Percentiles rank a stretch among this genome's conserved stretches.
phyloP scores from a whole-genome alignment of 345 rosid genomes.

The Turnera subulata region DNA sequence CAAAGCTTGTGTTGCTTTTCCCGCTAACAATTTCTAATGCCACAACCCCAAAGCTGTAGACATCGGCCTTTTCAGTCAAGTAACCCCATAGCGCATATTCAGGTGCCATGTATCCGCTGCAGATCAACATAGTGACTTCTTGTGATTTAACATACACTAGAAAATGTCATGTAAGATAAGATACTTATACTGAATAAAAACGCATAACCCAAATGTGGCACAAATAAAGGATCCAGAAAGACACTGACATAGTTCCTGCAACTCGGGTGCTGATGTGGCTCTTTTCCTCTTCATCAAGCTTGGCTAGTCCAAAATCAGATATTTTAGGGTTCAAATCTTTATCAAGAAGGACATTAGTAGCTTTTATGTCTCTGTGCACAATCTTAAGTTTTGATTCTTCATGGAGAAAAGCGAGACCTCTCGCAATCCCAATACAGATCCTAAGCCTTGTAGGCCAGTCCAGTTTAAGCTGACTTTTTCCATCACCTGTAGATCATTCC shows the following conservation, averaged over 20 bases:
- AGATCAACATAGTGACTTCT: constrained; percentile 1
- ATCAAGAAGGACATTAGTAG: constrained; percentile 30
- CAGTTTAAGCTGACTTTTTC: constrained; percentile 14
- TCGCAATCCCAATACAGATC: constrained; percentile 33
- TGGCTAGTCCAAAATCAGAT: constrained; percentile 36
- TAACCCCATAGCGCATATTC: constrained; percentile 32
- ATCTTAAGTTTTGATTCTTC: constrained; percentile 33
- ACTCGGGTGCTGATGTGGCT: constrained; percentile 32
- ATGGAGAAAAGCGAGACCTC: constrained; percentile 34
- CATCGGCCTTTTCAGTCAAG: constrained; percentile 29
- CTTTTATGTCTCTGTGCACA: constrained; percentile 35
- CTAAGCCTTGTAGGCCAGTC: constrained; percentile 29
- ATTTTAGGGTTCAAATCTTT: constrained; percentile 30
- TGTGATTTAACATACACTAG: background rate
- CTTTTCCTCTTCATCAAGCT: constrained; percentile 30
- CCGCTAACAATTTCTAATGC: constrained; percentile 25
- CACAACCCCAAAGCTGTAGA: constrained; percentile 30
- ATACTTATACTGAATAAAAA: background rate
- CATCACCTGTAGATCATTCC: constrained; percentile 10
- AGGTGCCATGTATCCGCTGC: constrained; percentile 34
- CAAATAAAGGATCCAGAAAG: background rate
- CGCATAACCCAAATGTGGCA: background rate
- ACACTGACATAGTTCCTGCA: constrained; percentile 27
- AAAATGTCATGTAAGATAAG: background rate
- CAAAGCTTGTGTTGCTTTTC: constrained; percentile 15